These are phyloP conservation scores for Leishmania martiniquensis DNA, from an alignment of 208 protist genomes.

Conservation along the genomic window DNA sequence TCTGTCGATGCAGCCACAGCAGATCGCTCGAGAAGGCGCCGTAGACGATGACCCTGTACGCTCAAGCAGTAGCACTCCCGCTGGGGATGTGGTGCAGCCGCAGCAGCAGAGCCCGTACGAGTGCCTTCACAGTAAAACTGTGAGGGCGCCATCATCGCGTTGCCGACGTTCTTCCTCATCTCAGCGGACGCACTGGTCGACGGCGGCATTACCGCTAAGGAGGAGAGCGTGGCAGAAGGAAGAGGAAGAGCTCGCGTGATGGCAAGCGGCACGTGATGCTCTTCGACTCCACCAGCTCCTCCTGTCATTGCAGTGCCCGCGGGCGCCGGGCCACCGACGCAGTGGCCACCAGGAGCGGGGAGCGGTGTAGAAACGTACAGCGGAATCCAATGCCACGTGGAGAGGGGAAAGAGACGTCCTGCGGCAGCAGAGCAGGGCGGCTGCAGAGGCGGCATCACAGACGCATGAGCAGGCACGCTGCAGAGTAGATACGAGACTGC, in stretches of 20 bases:
- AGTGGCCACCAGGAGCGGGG: background rate
- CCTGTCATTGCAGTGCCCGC: background rate
- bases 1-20: background rate
- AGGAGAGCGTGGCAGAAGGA: background rate
- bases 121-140: conserved; percentile 8
- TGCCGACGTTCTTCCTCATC: background rate
- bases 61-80: conserved; percentile 3
- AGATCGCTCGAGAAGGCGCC: conserved; percentile 5
- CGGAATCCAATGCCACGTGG: conserved; percentile 14
- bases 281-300: background rate
- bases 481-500: conserved; percentile 17
- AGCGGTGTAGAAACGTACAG: background rate
- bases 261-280: background rate
- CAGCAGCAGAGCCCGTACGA: background rate
- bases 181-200: background rate
- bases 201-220: background rate
- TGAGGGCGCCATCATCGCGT: background rate
- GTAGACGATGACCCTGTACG: background rate
- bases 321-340: background rate
- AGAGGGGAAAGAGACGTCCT: background rate
- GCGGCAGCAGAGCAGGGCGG: background rate
- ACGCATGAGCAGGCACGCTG: background rate
- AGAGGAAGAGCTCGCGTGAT: conserved; percentile 3
- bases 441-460: background rate
- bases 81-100: background rate